Percentiles rank a stretch among this genome's conserved stretches.
These are phyloP conservation scores for Metarhizium guizhouense DNA, from an alignment of 2,329 filamentous ascomycete species.

Conservation along the genomic window DNA sequence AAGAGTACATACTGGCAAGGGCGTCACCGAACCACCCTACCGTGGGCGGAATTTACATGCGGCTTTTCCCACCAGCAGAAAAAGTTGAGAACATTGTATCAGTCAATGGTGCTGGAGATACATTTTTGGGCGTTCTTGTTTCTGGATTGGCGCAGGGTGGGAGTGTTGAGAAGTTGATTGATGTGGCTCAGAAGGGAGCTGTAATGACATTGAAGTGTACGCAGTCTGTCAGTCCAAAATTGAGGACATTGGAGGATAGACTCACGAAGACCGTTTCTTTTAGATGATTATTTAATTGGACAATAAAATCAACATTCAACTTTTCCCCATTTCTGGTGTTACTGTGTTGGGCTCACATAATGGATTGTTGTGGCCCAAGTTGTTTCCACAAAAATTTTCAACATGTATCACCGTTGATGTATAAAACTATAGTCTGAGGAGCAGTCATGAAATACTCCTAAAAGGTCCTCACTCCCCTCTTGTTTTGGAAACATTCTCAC, in stretches of 20 bases:
- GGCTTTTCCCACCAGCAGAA: conserved; percentile 57
- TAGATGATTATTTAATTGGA: not conserved
- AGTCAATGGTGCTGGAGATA: conserved; percentile 92
- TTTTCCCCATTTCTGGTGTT: not conserved
- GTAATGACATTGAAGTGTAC: conserved; percentile 66
- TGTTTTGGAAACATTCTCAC: too few relatives aligned
- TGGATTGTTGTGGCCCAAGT: not conserved
- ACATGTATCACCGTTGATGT: not conserved
- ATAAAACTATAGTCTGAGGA: not conserved
- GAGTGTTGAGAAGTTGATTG: conserved; percentile 53
- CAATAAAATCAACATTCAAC: not conserved
- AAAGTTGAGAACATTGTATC: conserved; percentile 66
- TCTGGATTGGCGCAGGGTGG: conserved; percentile 61
- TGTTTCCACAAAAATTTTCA: not conserved
- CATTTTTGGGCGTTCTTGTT: conserved; percentile 78
- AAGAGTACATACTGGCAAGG: conserved; percentile 64
- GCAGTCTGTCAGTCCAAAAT: conserved; percentile 58
- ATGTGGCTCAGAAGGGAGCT: conserved; percentile 73
- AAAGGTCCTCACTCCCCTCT: too few relatives aligned
- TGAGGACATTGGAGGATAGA: conserved; percentile 37
- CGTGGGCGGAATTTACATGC: conserved; percentile 76
- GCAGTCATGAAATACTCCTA: too few relatives aligned
- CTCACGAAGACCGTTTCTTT: conserved; percentile 16
- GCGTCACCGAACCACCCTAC: conserved; percentile 40
- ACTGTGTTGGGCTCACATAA: not conserved